Percentiles rank a stretch among this genome's conserved stretches.
phyloP scores from a whole-genome alignment of 495 filamentous ascomycete genomes.

The Pseudotulostoma volvatum region DNA sequence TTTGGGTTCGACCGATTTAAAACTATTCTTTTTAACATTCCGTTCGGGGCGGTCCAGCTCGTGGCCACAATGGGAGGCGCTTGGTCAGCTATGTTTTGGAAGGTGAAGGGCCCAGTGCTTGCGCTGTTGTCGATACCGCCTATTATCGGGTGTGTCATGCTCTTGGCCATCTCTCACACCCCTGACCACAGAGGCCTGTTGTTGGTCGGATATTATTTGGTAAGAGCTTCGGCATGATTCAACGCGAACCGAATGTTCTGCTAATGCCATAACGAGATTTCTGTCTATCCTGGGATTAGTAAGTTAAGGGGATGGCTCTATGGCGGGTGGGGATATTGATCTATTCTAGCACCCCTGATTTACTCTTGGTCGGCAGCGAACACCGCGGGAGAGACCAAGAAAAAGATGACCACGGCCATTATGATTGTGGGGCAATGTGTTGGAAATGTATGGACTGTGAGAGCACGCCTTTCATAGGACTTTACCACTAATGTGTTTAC shows the following conservation, averaged over 20 bases:
- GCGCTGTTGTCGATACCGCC: conserved; percentile 38
- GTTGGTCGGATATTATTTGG: conserved; percentile 42
- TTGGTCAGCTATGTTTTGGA: conserved; percentile 33
- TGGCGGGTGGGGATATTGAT: conserved; percentile 19
- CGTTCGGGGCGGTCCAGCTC: conserved; percentile 44
- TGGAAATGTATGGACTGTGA: conserved; percentile 35
- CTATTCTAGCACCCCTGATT: conserved; percentile 35
- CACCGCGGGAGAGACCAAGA: conserved; percentile 48
- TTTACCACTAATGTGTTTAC: no score
- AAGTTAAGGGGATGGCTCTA: no score
- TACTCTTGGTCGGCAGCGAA: conserved; percentile 48
- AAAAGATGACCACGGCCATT: conserved; percentile 40
- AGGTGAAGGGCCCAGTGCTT: conserved; percentile 41
- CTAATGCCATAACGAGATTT: conserved; percentile 26
- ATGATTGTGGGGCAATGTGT: conserved; percentile 41
- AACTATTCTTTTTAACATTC: conserved; percentile 50
- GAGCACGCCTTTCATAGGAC: no score
- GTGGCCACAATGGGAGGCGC: conserved; percentile 41
- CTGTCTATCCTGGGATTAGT: conserved; percentile 37
- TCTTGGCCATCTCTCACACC: conserved; percentile 33
- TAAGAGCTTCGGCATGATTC: conserved; percentile 5
- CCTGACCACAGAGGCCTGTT: conserved; percentile 29
- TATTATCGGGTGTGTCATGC: conserved; percentile 38
- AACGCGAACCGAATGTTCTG: not conserved
- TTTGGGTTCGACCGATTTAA: conserved; percentile 44